Percentiles rank a stretch among this genome's conserved stretches.
These are phyloP conservation scores for Talaromyces verruculosus DNA, from an alignment of 2,329 filamentous ascomycete genomes.

Conservation along the genomic window DNA sequence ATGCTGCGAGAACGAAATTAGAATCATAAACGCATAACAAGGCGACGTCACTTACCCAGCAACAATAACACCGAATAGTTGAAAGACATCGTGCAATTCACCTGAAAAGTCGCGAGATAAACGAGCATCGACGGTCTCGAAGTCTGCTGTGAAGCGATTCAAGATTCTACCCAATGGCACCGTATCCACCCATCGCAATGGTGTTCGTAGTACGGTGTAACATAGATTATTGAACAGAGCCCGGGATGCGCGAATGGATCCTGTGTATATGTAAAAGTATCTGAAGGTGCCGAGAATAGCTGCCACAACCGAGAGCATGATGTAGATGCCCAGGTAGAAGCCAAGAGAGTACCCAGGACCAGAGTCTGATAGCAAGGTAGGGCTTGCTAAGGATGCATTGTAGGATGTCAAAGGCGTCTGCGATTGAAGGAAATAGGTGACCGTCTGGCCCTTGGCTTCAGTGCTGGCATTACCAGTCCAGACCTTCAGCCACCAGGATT, in stretches of 20 bases:
- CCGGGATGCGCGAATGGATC: constrained; percentile 68
- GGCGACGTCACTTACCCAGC: constrained; percentile 55
- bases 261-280: constrained; percentile 63
- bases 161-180: constrained; percentile 73
- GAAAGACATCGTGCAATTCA: constrained; percentile 60
- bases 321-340: constrained; percentile 69
- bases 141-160: constrained; percentile 77
- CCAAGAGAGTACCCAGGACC: constrained; percentile 49
- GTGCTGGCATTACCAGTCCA: constrained; percentile 43
- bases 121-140: constrained; percentile 69
- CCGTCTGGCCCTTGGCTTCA: constrained; percentile 14
- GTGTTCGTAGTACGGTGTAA: constrained; percentile 67
- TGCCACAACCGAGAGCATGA: constrained; percentile 58
- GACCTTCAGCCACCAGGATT: constrained; percentile 50
- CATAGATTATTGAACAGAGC: constrained; percentile 66
- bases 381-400: not conserved
- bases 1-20: constrained; percentile 65
- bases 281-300: constrained; percentile 62
- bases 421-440: constrained; percentile 14
- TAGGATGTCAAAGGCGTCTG: not conserved
- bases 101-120: constrained; percentile 64
- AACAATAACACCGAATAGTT: constrained; percentile 64
- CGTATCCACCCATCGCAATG: constrained; percentile 77
- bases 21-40: constrained; percentile 42
- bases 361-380: not conserved